Conservation (phyloP, 1,139 yeast genomes). For the Lodderomyces oxycetoniae region DNA sequence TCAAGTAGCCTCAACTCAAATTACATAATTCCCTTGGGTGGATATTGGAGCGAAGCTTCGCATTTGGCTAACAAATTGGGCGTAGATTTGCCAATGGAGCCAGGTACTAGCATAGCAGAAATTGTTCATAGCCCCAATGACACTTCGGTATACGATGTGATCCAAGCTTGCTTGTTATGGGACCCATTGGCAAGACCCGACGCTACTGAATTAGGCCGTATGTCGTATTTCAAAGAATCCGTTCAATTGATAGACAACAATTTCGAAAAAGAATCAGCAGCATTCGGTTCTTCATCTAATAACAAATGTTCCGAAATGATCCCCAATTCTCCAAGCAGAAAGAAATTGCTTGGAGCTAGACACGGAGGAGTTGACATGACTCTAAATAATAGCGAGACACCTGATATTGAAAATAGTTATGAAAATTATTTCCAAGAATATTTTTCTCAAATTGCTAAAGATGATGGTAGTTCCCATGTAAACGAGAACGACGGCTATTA, state of each 20-base stretch:
- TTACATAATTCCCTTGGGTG: conserved; percentile 50
- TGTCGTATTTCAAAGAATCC: conserved; percentile 52
- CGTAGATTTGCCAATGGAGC: conserved; percentile 44
- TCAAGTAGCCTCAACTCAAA: conserved; percentile 7
- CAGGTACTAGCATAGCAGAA: conserved; percentile 25
- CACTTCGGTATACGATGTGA: conserved; percentile 41
- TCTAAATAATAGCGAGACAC: conserved; percentile 11
- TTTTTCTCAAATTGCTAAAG: conserved; percentile 4
- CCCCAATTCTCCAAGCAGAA: conserved; percentile 7
- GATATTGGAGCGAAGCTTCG: conserved; percentile 62
- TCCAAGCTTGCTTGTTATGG: conserved; percentile 61
- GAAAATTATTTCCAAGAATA: conserved; percentile 20
- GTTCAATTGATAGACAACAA: conserved; percentile 10
- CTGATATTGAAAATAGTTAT: conserved; percentile 16
- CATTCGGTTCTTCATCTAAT: too few species aligned
- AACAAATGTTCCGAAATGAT: too few species aligned
- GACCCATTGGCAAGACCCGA: conserved; percentile 54
- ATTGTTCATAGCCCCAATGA: conserved; percentile 24
- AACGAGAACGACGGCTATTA: neutral
- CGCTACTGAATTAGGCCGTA: conserved; percentile 39
- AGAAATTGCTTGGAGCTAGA: neutral
- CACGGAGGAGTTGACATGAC: neutral
- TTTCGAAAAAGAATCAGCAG: conserved; percentile 9
- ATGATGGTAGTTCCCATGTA: conserved; percentile 1
- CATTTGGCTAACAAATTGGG: conserved; percentile 49